Evolutionary conservation across 179 eudicot species (phyloP), one percentile per base, ranked within the genome.

Genomic region (Heliamphora pulchella): DNA sequence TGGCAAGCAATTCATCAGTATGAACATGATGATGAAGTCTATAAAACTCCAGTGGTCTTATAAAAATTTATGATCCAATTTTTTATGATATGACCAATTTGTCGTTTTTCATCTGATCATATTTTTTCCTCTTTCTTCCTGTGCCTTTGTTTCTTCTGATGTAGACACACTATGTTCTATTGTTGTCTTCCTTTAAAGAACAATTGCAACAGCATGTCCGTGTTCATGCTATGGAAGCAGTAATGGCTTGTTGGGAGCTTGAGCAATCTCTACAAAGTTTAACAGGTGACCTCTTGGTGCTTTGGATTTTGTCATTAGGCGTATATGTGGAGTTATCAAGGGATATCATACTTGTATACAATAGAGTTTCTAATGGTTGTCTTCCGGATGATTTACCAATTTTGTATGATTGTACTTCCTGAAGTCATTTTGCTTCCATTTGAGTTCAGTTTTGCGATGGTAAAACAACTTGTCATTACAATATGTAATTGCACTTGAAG

Each of bases 181-280:
- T 96, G 83, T 96, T 96, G 10, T 93, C 91, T 68, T 93, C 98
- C 51, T 95, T 93, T 48, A 95, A 93, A 87, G 98, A 95, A 81
- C 98, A 93, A 87, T 84, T 96, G 68, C 98, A 96, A 80, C 99
- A 96, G 79, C 98, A 96, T 69, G 99, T 96, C 72, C 97, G 99
- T n/a, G 97, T 96, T 55, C 99, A 96, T 85, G 99, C 99, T 66
- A 96, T 96, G 99, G 99, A 96, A 89, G 97, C 99, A 54, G 99
- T 96, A 80, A 96, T 94, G 98, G 99, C 98, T 58, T 96, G 99
- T 85, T 95, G 98, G 98, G 98, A 95, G 85, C 89, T 95, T 46
- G 98, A 95, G 83, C 98, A 95, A 85, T 93, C 99, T 69, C 90
- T 96, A 69, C 99, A 94, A 87, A 94, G 98, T 86, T 87, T 96